Evolutionary conservation across 2,329 filamentous ascomycete genomes (phyloP).

Genomic region (Chrysoporthe austroafricana): DNA sequence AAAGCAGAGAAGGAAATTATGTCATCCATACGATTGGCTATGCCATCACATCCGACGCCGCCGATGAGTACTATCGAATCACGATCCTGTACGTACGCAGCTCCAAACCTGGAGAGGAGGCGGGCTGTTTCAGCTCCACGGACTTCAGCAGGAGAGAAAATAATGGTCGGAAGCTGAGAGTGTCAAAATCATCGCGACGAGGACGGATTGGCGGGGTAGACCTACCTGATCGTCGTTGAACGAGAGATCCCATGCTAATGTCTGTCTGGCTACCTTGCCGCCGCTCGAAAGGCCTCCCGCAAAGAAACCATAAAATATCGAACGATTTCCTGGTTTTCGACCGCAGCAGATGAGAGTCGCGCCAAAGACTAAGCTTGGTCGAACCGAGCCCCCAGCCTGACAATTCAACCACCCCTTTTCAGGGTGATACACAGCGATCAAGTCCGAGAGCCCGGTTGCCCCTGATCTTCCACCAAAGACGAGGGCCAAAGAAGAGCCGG

Average conservation of each 20-base stretch:
- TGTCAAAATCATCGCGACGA: conserved; percentile 1
- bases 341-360: conserved; percentile 40
- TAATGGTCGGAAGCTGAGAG: conserved; percentile 20
- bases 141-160: conserved; percentile 5
- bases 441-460: conserved; percentile 50
- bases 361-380: conserved; percentile 49
- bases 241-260: conserved; percentile 67
- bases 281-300: conserved; percentile 72
- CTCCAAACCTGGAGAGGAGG: conserved; percentile 45
- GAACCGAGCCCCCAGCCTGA: conserved; percentile 38
- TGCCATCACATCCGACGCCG: conserved; percentile 46
- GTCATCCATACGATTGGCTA: conserved; percentile 55
- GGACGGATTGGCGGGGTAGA: conserved; percentile 31
- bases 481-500: conserved; percentile 55
- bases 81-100: conserved; percentile 39
- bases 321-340: conserved; percentile 32
- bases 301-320: conserved; percentile 61
- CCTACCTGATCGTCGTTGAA: conserved; percentile 44
- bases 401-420: conserved; percentile 53
- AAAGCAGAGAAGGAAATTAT: conserved; percentile 40
- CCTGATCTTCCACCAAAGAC: conserved; percentile 65
- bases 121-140: not conserved
- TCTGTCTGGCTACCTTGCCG: conserved; percentile 64
- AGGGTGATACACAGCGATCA: conserved; percentile 58
- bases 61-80: conserved; percentile 44